phyloP scores from a whole-genome alignment of 1,139 yeast genomes.

The Blastobotrys serpentis region DNA sequence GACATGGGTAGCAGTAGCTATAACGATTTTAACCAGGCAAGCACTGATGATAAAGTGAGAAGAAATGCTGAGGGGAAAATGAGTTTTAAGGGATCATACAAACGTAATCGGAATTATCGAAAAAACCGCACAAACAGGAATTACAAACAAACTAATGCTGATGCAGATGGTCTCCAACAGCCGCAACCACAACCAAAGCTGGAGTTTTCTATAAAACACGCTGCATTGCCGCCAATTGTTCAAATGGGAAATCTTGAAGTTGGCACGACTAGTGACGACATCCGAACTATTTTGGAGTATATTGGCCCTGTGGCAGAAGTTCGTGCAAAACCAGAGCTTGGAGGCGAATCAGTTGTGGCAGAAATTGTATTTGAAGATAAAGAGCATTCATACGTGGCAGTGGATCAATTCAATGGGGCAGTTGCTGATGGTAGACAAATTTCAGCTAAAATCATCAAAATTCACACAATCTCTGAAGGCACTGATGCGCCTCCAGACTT shows the following conservation, averaged over 20 bases:
- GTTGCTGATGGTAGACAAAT: constrained; percentile 33
- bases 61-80: constrained; percentile 8
- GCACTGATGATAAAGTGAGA: constrained; percentile 4
- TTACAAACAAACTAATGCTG: no score
- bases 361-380: constrained; percentile 31
- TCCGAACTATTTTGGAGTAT: constrained; percentile 28
- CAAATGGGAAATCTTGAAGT: constrained; percentile 28
- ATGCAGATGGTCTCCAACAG: no score
- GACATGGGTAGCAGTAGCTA: background rate
- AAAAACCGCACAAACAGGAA: no score
- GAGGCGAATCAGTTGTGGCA: constrained; percentile 26
- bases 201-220: constrained; percentile 27
- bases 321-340: constrained; percentile 23
- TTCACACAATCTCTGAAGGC: constrained; percentile 25
- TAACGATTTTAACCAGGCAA: constrained; percentile 9
- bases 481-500: constrained; percentile 8
- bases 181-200: constrained; percentile 3
- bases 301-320: constrained; percentile 30
- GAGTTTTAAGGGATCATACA: constrained; percentile 10
- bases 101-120: background rate
- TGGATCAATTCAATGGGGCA: constrained; percentile 29
- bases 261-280: constrained; percentile 34
- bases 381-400: constrained; percentile 26
- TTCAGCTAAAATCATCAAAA: constrained; percentile 26
- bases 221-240: constrained; percentile 33